A percentile compares a stretch with the other conserved stretches of the same genome.
Evolutionary conservation across 345 rosid species (phyloP).

Genomic region (Cardiospermum halicacabum): DNA sequence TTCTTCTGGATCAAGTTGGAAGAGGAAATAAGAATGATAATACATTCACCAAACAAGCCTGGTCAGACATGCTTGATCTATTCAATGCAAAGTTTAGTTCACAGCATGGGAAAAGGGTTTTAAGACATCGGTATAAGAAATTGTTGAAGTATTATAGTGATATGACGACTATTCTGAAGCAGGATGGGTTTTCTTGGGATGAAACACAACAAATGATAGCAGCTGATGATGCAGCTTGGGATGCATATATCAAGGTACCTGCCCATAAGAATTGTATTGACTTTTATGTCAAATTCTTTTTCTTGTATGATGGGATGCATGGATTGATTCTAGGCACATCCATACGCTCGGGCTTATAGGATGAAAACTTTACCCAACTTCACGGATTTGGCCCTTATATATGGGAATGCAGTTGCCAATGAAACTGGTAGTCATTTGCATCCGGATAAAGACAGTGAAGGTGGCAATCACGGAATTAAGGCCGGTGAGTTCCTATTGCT

Average conservation of each 20-base stretch:
- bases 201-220: slow-evolving; percentile 43
- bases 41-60: slow-evolving; percentile 71
- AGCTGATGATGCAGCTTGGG: slow-evolving; percentile 67
- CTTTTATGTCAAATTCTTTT: neutral
- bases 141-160: slow-evolving; percentile 61
- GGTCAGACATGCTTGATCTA: slow-evolving; percentile 70
- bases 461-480: slow-evolving; percentile 25
- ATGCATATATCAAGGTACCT: slow-evolving; percentile 60
- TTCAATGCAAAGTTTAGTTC: slow-evolving; percentile 65
- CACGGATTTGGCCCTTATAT: slow-evolving; percentile 58
- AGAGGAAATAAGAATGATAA: slow-evolving; percentile 59
- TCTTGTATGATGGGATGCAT: slow-evolving; percentile 14
- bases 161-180: slow-evolving; percentile 41
- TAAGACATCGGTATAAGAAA: slow-evolving; percentile 74
- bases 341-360: slow-evolving; percentile 57
- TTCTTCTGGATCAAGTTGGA: slow-evolving; percentile 71
- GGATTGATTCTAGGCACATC: slow-evolving; percentile 45
- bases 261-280: slow-evolving; percentile 3
- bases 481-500: slow-evolving; percentile 35
- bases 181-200: slow-evolving; percentile 78
- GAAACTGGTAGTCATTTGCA: slow-evolving; percentile 22
- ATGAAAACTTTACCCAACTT: slow-evolving; percentile 62
- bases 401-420: slow-evolving; percentile 33
- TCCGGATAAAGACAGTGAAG: slow-evolving; percentile 36
- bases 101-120: slow-evolving; percentile 72